Conservation (phyloP, 2,329 filamentous ascomycete genomes). For the Phaeosphaeriaceae sp. region DNA sequence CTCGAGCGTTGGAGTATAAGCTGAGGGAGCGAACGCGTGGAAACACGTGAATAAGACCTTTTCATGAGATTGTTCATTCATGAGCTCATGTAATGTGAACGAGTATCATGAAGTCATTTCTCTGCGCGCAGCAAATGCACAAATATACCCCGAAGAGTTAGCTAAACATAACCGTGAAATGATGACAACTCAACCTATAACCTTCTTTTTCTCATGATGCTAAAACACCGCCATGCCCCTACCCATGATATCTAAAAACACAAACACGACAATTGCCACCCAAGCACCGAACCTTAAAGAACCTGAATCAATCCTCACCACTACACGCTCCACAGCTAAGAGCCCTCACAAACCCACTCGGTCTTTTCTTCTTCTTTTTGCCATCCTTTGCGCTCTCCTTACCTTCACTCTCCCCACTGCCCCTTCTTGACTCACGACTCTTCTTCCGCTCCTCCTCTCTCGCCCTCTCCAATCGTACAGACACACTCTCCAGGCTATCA, state of each 20-base stretch:
- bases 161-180: neutral
- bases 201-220: neutral
- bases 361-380: conserved; percentile 27
- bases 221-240: neutral
- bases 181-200: neutral
- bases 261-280: neutral
- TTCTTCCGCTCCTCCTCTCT: conserved; percentile 13
- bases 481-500: conserved; percentile 6
- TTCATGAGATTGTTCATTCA: neutral
- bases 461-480: neutral
- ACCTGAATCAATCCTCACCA: conserved; percentile 10
- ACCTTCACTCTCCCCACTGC: conserved; percentile 5
- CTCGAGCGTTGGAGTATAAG: no score
- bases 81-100: no score
- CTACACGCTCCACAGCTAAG: conserved; percentile 44
- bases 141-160: neutral
- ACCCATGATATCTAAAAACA: neutral
- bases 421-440: conserved; percentile 6
- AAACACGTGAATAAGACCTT: no score
- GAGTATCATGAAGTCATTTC: neutral
- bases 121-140: neutral
- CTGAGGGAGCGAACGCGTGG: no score
- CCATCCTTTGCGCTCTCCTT: conserved; percentile 4
- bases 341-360: conserved; percentile 39
- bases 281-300: neutral